These are phyloP conservation scores for Arabidopsis suecica DNA, from an alignment of 345 rosid species.

Conservation along the genomic window DNA sequence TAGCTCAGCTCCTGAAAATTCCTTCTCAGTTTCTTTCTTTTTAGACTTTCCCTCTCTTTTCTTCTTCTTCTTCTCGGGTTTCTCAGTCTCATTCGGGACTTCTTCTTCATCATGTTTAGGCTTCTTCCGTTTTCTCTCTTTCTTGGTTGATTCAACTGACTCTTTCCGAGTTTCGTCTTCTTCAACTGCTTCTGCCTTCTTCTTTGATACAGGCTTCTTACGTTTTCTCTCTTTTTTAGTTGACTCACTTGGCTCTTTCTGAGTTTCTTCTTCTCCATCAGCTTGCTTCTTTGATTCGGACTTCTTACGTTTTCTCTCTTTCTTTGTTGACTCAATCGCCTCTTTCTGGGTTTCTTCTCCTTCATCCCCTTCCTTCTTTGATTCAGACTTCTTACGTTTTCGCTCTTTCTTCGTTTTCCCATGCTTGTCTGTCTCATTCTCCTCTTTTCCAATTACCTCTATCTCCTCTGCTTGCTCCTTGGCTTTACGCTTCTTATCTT, in stretches of 20 bases:
- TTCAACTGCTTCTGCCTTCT: constrained; percentile 9
- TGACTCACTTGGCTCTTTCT: constrained; percentile 37
- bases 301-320: constrained; percentile 7
- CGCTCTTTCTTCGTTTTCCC: constrained; percentile 24
- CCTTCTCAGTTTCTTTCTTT: constrained; percentile 35
- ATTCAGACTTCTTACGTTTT: constrained; percentile 1
- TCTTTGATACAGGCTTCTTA: constrained; percentile 10
- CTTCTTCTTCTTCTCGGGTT: constrained; percentile 33
- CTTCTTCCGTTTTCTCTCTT: constrained; percentile 30
- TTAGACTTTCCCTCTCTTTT: constrained; percentile 30
- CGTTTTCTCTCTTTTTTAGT: constrained; percentile 24
- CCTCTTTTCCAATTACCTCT: constrained; percentile 29
- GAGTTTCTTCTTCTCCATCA: constrained; percentile 32
- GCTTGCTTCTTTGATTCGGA: constrained; percentile 16
- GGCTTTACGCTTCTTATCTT: constrained; percentile 4
- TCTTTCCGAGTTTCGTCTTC: constrained; percentile 40
- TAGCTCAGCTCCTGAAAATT: constrained; percentile 51
- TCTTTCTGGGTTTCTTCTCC: constrained; percentile 40
- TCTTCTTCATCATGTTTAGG: constrained; percentile 5
- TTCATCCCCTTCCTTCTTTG: constrained; percentile 11
- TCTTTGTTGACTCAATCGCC: constrained; percentile 22
- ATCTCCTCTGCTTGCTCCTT: constrained; percentile 34
- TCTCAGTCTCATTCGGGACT: constrained; percentile 14
- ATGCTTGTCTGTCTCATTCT: constrained; percentile 36
- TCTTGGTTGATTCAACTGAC: constrained; percentile 24